Conservation (phyloP, 2,329 filamentous ascomycete genomes). For the Venturiaceae sp. region DNA sequence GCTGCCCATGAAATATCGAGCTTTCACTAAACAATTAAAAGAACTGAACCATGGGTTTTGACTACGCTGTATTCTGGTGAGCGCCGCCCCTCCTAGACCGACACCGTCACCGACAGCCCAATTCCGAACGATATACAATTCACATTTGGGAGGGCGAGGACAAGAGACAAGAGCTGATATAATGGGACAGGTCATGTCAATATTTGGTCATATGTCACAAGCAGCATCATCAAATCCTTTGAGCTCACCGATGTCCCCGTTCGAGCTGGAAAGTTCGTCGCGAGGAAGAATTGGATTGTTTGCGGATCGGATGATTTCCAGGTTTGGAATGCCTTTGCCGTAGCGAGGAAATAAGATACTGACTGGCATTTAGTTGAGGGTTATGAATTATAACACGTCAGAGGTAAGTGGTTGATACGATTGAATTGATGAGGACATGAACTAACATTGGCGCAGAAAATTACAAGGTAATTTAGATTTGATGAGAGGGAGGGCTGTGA, state of each 20-base stretch:
- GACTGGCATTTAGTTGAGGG: conserved; percentile 20
- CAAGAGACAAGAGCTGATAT: too few species aligned
- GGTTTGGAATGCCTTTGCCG: conserved; percentile 39
- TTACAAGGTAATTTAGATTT: too few species aligned
- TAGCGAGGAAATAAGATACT: not conserved
- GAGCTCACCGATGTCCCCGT: conserved; percentile 98
- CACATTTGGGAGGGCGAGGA: too few species aligned
- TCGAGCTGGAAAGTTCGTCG: conserved; percentile 89
- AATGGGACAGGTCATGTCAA: conserved; percentile 69
- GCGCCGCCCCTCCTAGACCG: conserved; percentile 7
- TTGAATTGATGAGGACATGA: too few species aligned
- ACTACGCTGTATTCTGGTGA: conserved; percentile 92
- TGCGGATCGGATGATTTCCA: conserved; percentile 91
- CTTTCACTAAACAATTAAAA: too few species aligned
- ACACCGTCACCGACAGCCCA: conserved; percentile 16
- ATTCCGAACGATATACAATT: too few species aligned
- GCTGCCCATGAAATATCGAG: too few species aligned
- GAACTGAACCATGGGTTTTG: conserved; percentile 49
- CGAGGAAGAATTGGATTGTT: conserved; percentile 98
- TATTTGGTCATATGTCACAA: conserved; percentile 51
- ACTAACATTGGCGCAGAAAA: too few species aligned
- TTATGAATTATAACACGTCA: conserved; percentile 99
- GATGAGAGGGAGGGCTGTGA: too few species aligned
- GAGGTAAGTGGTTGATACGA: too few species aligned
- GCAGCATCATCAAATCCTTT: conserved; percentile 95